Evolutionary conservation across 2,329 filamentous ascomycete genomes (phyloP).

Genomic region (Phaeoacremonium minimum): DNA sequence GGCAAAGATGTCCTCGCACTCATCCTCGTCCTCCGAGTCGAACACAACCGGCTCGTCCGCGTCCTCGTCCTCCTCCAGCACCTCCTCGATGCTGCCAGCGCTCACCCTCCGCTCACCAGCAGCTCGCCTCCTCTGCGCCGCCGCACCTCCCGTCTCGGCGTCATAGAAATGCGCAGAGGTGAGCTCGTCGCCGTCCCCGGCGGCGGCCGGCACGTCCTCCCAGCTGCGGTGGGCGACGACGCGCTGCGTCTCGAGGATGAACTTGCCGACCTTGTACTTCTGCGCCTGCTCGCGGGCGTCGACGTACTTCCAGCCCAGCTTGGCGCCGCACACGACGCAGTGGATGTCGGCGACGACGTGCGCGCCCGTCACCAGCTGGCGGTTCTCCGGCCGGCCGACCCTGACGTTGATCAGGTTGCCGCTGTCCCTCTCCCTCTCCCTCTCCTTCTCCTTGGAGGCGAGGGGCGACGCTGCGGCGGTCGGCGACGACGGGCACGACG

Average conservation of each 20-base stretch:
- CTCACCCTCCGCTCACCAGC: constrained; percentile 8
- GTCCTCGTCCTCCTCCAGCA: constrained; percentile 11
- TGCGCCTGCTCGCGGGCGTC: constrained; percentile 56
- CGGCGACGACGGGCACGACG: constrained; percentile 5
- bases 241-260: constrained; percentile 59
- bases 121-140: constrained; percentile 6
- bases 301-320: constrained; percentile 66
- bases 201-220: constrained; percentile 36
- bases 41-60: constrained; percentile 40
- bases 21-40: constrained; percentile 61
- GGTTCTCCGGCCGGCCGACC: constrained; percentile 48
- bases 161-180: constrained; percentile 10
- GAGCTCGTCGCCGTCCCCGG: constrained; percentile 5
- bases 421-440: too few species aligned
- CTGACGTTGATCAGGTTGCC: constrained; percentile 48
- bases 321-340: constrained; percentile 50
- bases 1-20: constrained; percentile 62
- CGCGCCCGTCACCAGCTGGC: constrained; percentile 57
- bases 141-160: too few species aligned
- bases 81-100: constrained; percentile 5
- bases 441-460: constrained; percentile 7
- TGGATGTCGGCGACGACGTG: constrained; percentile 62
- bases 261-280: constrained; percentile 66
- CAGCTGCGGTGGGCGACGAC: constrained; percentile 49
- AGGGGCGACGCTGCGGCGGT: constrained; percentile 19